Evolutionary conservation across 176 grass and related monocot genomes (phyloP).

Genomic region (Saccharum spontaneum): DNA sequence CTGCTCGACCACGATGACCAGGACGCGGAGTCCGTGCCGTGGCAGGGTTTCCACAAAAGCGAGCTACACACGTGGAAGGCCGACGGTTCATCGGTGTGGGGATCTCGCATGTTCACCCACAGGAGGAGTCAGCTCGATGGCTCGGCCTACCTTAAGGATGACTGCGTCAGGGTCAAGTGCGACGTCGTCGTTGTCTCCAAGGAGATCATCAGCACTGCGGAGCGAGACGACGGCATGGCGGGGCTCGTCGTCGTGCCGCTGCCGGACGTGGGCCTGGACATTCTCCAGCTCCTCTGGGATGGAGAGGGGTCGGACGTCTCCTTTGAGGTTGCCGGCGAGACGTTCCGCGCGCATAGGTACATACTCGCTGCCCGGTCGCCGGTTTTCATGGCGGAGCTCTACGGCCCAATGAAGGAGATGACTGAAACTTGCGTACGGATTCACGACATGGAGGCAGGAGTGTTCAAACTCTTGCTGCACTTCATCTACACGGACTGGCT

Average conservation of each 20-base stretch:
- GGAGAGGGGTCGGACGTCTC: background rate
- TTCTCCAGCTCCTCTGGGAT: background rate
- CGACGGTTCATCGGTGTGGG: background rate
- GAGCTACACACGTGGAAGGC: background rate
- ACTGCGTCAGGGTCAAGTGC: background rate
- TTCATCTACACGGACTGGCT: background rate
- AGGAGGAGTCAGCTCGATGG: background rate
- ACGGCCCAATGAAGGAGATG: background rate
- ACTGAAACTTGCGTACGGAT: background rate
- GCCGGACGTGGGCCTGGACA: background rate
- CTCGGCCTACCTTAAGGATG: background rate
- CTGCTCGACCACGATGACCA: background rate
- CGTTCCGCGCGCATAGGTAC: background rate
- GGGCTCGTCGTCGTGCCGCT: background rate
- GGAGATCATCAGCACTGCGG: background rate
- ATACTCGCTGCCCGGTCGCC: background rate
- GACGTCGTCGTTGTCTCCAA: background rate
- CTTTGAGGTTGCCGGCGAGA: background rate
- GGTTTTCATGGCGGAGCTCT: background rate
- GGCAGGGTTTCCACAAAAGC: background rate
- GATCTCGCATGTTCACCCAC: background rate
- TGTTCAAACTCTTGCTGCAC: background rate
- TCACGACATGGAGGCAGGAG: background rate
- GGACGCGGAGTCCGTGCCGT: background rate
- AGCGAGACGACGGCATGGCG: too few relatives aligned